phyloP scores from a whole-genome alignment of 1,284 basidiomycete genomes.

The Mycosarcoma mackinlayi region DNA sequence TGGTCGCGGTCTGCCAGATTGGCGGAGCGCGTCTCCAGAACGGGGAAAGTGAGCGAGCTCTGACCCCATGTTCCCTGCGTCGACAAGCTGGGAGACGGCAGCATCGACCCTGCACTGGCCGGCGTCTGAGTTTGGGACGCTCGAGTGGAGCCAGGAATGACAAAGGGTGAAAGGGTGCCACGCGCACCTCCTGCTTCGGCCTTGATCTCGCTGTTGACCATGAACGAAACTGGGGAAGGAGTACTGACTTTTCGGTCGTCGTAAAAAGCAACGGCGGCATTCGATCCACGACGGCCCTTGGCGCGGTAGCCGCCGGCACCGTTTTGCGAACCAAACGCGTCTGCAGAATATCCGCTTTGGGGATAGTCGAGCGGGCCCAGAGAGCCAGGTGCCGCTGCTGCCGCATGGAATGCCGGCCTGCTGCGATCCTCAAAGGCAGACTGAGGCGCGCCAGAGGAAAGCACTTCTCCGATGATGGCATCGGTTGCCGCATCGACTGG shows the following conservation, averaged over 20 bases:
- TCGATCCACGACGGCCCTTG: slow-evolving; percentile 42
- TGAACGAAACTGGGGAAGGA: slow-evolving; percentile 60
- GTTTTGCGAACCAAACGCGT: slow-evolving; percentile 24
- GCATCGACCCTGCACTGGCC: slow-evolving; percentile 40
- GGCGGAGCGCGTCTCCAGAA: slow-evolving; percentile 39
- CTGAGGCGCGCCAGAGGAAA: slow-evolving; percentile 27
- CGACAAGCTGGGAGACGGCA: slow-evolving; percentile 52
- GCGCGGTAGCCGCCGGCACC: slow-evolving; percentile 22
- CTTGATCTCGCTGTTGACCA: slow-evolving; percentile 63
- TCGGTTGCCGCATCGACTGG: slow-evolving; percentile 36
- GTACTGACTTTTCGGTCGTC: slow-evolving; percentile 41
- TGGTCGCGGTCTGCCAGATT: slow-evolving; percentile 48
- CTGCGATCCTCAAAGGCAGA: slow-evolving; percentile 31
- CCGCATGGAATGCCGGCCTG: slow-evolving; percentile 23
- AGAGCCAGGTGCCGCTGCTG: slow-evolving; percentile 24
- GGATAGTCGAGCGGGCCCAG: slow-evolving; percentile 46
- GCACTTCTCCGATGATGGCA: slow-evolving; percentile 47
- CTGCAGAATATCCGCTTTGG: slow-evolving; percentile 27
- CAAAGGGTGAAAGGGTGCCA: slow-evolving; percentile 36
- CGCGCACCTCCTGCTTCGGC: slow-evolving; percentile 20
- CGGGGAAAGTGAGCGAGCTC: slow-evolving; percentile 57
- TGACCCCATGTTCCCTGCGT: slow-evolving; percentile 56
- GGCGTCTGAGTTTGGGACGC: slow-evolving; percentile 44
- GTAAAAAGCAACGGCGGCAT: slow-evolving; percentile 52
- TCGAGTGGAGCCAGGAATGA: slow-evolving; percentile 28